Percentiles rank a stretch among this genome's conserved stretches.
phyloP scores from a whole-genome alignment of 352 stramenopile species.

The Pythium utonaiense region DNA sequence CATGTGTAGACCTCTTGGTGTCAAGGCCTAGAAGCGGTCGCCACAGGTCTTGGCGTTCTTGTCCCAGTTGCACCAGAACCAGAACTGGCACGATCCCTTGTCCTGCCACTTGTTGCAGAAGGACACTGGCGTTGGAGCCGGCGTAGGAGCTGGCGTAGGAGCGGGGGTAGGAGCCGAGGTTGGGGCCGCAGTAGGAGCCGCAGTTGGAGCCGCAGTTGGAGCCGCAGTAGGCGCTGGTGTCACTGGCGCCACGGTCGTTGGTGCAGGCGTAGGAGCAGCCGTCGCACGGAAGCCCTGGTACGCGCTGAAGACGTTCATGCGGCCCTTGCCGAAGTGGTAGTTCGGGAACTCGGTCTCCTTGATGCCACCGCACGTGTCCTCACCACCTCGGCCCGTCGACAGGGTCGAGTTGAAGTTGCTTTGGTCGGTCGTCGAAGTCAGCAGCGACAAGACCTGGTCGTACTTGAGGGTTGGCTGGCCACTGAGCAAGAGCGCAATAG shows the following conservation, averaged over 20 bases:
- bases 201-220: too few relatives aligned
- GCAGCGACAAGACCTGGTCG: slow-evolving; percentile 10
- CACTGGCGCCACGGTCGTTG: neutral
- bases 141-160: too few relatives aligned
- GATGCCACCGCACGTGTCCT: neutral
- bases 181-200: too few relatives aligned
- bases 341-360: neutral
- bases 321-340: neutral
- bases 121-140: too few relatives aligned
- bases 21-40: too few relatives aligned
- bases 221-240: too few relatives aligned
- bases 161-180: too few relatives aligned
- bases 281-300: neutral
- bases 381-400: neutral
- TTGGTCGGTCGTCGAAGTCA: slow-evolving; percentile 10
- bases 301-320: neutral
- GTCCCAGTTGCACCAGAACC: too few relatives aligned
- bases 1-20: too few relatives aligned
- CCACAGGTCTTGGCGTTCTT: too few relatives aligned
- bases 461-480: slow-evolving; percentile 20
- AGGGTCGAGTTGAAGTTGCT: slow-evolving; percentile 1
- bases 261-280: neutral
- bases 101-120: too few relatives aligned
- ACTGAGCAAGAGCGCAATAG: slow-evolving; percentile 22
- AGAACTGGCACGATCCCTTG: too few relatives aligned